Evolutionary conservation across 208 protist species (phyloP).

Genomic region (Balamuthia mandrillaris): DNA sequence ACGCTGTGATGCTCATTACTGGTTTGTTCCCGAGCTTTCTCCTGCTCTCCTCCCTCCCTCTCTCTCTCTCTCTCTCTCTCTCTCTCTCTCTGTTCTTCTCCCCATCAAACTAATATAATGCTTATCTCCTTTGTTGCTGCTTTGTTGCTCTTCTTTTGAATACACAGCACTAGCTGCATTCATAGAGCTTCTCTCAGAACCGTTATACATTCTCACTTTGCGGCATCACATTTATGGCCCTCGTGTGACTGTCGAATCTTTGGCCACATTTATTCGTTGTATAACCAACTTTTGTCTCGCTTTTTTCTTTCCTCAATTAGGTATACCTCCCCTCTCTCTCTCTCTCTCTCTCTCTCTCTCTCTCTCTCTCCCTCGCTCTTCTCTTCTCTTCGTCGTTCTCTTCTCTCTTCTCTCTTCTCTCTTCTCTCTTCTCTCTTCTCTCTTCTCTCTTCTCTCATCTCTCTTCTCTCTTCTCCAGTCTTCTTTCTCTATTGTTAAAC

Average conservation of each 20-base stretch:
- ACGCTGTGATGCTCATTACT: neutral
- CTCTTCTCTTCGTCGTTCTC: too few species aligned
- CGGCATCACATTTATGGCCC: neutral
- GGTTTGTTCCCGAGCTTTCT: neutral
- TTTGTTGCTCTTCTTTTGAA: neutral
- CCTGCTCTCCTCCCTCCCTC: too few species aligned
- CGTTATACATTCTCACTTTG: constrained; percentile 7
- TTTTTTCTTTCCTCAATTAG: constrained; percentile 2
- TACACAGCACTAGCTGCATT: neutral
- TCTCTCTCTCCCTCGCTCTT: too few species aligned
- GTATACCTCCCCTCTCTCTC: neutral
- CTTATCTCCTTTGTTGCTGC: neutral
- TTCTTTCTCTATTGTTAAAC: too few species aligned
- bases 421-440: too few species aligned
- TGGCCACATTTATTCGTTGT: neutral
- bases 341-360: neutral
- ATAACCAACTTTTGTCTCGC: neutral
- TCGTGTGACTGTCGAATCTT: neutral
- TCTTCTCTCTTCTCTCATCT: too few species aligned
- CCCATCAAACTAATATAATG: too few species aligned
- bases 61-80: too few species aligned
- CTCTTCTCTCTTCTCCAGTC: too few species aligned
- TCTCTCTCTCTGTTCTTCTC: too few species aligned
- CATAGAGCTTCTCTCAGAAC: constrained; percentile 22
- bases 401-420: too few species aligned